Evolutionary conservation across 768 basidiomycete genomes (phyloP), one percentile per base, ranked within the genome.

Genomic region (Rhodocollybia butyracea): DNA sequence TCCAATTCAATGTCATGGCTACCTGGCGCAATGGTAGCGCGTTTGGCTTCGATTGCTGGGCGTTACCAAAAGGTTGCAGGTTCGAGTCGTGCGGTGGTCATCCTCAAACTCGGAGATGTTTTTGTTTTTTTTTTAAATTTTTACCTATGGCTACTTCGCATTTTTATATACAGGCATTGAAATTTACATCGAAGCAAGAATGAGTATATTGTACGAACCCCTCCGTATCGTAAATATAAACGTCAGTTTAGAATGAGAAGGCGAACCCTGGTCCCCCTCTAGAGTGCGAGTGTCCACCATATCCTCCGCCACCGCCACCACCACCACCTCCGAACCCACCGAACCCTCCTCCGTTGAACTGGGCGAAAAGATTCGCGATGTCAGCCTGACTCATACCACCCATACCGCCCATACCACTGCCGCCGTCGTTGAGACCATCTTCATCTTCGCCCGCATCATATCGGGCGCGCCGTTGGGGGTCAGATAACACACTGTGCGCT

Each of bases 31-130:
- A 90, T 89, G 88, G 88, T 89, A 90, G 88, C 88, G 88, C 88
- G 87, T 90, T 88, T 89, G 88, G 88, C 88, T 90, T 90, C 88
- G 87, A 88, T 81, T 64, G 84, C 83, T 76, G 61, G 22, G 27
- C 38, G 74, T 59, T n/a, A 91, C 88, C 89, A 89, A 89, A 87
- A 90, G 89, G 89, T 86, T 91, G 89, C 88, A 90, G 89, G 89
- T 91, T 91, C 88, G 88, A 91, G 87, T 88, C 89, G 88, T 89
- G 89, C 86, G 85, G 87, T 87, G 85, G 83, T 89, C 88, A 88
- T 67, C n/a, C n/a, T n/a, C n/a, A n/a, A n/a, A n/a, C n/a, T n/a
- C n/a, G n/a, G n/a, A n/a, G n/a, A n/a, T n/a, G n/a, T n/a, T n/a
- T n/a, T n/a, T n/a, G n/a, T n/a, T n/a, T n/a, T n/a, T n/a, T n/a